Evolutionary conservation across 768 basidiomycete species (phyloP), one percentile per base, ranked within the genome.

Genomic region (Trichaptum fuscoviolaceum): DNA sequence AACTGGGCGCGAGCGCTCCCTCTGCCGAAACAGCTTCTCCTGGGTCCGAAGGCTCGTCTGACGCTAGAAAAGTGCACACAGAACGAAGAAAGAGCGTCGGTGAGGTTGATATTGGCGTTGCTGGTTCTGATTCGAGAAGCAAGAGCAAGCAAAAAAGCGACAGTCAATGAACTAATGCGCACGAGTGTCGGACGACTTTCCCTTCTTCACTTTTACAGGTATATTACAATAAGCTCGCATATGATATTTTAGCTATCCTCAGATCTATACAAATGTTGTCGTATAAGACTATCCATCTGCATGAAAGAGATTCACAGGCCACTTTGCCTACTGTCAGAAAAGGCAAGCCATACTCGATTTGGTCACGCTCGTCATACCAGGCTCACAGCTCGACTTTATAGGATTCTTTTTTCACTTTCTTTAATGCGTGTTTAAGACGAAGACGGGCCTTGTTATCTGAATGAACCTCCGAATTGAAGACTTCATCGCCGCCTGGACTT

Each of bases 61-160:
- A 65, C 35, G 65, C 64, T 8, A 59, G 61, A 18, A 69, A 70
- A 64, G 27, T 24, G 26, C 58, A 57, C 2, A 64, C 67, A 26
- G 76, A 80, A 64, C 73, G 77, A 63, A 72, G 75, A 70, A 82
- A 82, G 67, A 79, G 78, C 66, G 70, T 68, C 9, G 75, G 70
- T 57, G 81, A 83, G 64, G 69, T 73, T 36, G 77, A 80, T 65
- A 65, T 71, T 66, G 77, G 73, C 62, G 80, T 79, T 67, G 66
- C 65, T 24, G 72, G 69, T 20, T 52, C 42, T 52, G 42, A 52
- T 2, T 52, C 42, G 15, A 52, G 42, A 52, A 30, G 30, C 30
- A 52, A 52, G 42, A 52, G 20, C 42, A 52, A 20, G 42, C 42
- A 52, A 52, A 52, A 52, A 52, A 52, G 42, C 42, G 42, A 52